A percentile compares a stretch with the other conserved stretches of the same genome.
Evolutionary conservation across 345 rosid genomes (phyloP).

Genomic region (Lumnitzera littorea): DNA sequence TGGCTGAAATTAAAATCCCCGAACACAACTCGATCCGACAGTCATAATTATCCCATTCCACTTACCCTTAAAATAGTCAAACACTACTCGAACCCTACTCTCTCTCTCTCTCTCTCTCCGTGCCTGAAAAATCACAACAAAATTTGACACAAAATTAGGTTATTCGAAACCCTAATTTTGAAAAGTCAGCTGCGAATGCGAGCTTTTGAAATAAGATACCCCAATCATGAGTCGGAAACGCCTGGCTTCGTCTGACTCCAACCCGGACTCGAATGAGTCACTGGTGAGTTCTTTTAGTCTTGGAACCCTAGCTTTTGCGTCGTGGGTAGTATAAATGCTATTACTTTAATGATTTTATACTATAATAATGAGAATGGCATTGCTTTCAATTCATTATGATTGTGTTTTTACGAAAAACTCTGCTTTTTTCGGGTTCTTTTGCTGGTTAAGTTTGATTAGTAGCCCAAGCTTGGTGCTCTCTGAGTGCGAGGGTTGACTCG

Average conservation of each 20-base stretch:
- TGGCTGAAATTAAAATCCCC: constrained; percentile 25
- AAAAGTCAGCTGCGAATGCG: not conserved
- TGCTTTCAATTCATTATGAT: not conserved
- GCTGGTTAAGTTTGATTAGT: no score
- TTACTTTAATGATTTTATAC: not conserved
- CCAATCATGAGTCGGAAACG: constrained; percentile 69
- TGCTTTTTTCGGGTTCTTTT: no score
- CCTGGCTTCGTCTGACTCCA: constrained; percentile 43
- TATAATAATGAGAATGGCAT: no score
- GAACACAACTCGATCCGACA: constrained; percentile 41
- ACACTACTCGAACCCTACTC: not conserved
- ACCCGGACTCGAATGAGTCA: constrained; percentile 39
- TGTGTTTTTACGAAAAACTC: not conserved
- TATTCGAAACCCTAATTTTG: not conserved
- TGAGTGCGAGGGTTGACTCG: no score
- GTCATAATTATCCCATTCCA: not conserved
- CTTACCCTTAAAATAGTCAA: not conserved
- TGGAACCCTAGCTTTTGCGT: constrained; percentile 17
- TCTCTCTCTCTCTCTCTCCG: not conserved
- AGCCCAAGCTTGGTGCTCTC: no score
- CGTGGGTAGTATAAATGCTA: not conserved
- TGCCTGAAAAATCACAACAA: not conserved
- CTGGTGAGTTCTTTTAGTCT: constrained; percentile 34
- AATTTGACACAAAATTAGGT: not conserved
- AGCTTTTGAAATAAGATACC: constrained; percentile 5